Percentiles rank a stretch among this genome's conserved stretches.
These are phyloP conservation scores for Phytopythium boreale DNA, from an alignment of 352 stramenopile genomes.

Conservation along the genomic window DNA sequence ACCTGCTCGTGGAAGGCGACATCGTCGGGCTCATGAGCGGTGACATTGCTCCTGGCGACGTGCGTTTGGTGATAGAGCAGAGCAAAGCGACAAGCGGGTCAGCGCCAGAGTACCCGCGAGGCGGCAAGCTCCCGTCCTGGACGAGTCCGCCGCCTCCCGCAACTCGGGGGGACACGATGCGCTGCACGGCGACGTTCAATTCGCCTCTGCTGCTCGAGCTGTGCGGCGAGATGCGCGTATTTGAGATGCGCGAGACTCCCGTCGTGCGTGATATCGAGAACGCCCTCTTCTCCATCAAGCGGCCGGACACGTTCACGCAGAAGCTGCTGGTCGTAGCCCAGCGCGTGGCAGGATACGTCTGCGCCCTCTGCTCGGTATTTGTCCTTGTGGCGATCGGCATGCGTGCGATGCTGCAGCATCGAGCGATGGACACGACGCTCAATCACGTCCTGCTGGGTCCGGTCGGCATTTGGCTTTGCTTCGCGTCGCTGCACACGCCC, in stretches of 20 bases:
- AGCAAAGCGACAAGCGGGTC: neutral
- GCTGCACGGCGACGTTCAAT: constrained; percentile 78
- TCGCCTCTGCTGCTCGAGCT: constrained; percentile 67
- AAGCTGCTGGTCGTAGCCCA: constrained; percentile 66
- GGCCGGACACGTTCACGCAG: constrained; percentile 69
- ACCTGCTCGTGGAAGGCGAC: constrained; percentile 77
- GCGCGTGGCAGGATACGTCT: constrained; percentile 54
- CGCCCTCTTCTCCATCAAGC: constrained; percentile 70
- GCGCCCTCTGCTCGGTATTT: constrained; percentile 61
- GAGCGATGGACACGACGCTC: constrained; percentile 61
- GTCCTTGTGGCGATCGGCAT: constrained; percentile 65
- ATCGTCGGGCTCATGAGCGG: constrained; percentile 82
- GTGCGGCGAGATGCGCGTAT: constrained; percentile 86
- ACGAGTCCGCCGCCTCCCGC: constrained; percentile 17
- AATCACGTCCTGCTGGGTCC: constrained; percentile 67
- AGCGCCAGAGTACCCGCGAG: constrained; percentile 38
- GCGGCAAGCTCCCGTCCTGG: constrained; percentile 60
- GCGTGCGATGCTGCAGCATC: constrained; percentile 64
- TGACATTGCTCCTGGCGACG: constrained; percentile 68
- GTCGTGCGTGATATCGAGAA: constrained; percentile 78
- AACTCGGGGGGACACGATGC: constrained; percentile 37
- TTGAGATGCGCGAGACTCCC: constrained; percentile 81
- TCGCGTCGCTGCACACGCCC: constrained; percentile 80
- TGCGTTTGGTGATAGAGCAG: constrained; percentile 35
- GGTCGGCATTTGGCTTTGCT: constrained; percentile 84